A percentile compares a stretch with the other conserved stretches of the same genome.
These are phyloP conservation scores for Dictyostelium capitatum DNA, from an alignment of 78 protist genomes.

Conservation along the genomic window DNA sequence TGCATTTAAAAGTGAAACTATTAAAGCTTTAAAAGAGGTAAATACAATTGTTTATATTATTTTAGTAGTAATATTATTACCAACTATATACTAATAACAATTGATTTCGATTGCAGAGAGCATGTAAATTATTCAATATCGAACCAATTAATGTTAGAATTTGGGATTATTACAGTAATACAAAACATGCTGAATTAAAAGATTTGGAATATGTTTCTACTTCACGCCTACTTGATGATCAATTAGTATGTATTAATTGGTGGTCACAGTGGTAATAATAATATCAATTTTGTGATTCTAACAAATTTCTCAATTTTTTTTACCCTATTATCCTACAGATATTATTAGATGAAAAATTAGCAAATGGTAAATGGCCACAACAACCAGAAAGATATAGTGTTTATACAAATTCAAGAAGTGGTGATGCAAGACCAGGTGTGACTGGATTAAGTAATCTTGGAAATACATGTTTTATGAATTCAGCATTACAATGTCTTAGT, in stretches of 20 bases:
- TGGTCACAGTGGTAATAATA: too few species aligned
- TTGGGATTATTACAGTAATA: conserved; percentile 78
- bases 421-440: conserved; percentile 76
- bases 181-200: conserved; percentile 29
- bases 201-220: conserved; percentile 22
- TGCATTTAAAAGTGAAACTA: conserved; percentile 4
- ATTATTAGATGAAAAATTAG: conserved; percentile 54
- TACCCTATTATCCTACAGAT: too few species aligned
- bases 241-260: too few species aligned
- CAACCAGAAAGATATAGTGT: background rate
- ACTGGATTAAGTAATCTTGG: conserved; percentile 94
- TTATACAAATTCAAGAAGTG: conserved; percentile 10
- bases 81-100: background rate
- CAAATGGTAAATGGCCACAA: conserved; percentile 65
- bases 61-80: too few species aligned
- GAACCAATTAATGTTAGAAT: conserved; percentile 56
- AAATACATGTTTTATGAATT: conserved; percentile 95
- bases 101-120: background rate
- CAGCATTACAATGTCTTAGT: conserved; percentile 89
- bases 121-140: conserved; percentile 29
- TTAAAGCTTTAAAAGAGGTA: conserved; percentile 5
- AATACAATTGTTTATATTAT: background rate
- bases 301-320: background rate
- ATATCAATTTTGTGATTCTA: too few species aligned
- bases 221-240: conserved; percentile 40